Conservation (phyloP, 345 rosid genomes). For the Leavenworthia alabamica region DNA sequence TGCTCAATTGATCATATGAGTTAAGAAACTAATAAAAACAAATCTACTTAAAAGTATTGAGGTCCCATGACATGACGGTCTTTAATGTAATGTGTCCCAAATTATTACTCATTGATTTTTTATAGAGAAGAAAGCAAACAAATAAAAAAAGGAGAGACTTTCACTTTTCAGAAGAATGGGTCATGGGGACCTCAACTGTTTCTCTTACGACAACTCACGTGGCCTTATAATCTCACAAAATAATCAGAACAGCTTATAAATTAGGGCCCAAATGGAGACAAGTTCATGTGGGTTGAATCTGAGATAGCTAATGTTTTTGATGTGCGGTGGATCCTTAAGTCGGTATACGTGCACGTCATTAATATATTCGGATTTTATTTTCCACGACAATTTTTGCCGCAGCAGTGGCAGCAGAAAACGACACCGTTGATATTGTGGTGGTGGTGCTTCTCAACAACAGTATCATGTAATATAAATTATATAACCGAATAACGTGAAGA, state of each 20-base stretch:
- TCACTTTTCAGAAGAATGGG: constrained; percentile 26
- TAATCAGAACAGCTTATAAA: not conserved
- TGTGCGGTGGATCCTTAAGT: constrained; percentile 26
- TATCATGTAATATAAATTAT: not conserved
- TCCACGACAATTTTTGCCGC: constrained; percentile 16
- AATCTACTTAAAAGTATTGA: constrained; percentile 4
- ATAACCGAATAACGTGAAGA: not conserved
- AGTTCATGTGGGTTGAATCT: constrained; percentile 21
- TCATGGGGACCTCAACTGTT: constrained; percentile 24
- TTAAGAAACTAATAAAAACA: not conserved
- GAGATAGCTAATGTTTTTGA: constrained; percentile 21
- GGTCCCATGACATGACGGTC: constrained; percentile 29
- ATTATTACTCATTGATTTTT: constrained; percentile 10
- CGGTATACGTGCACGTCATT: constrained; percentile 24
- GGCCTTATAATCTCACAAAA: not conserved
- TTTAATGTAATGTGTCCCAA: constrained; percentile 22
- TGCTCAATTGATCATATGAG: not conserved
- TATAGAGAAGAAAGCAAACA: not conserved
- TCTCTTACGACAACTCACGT: constrained; percentile 28
- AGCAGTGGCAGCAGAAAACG: constrained; percentile 21
- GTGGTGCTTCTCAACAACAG: not conserved
- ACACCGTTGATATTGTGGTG: constrained; percentile 10
- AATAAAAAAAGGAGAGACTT: constrained; percentile 4
- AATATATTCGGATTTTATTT: constrained; percentile 8
- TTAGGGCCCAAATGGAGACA: constrained; percentile 25